Conservation (phyloP, 352 stramenopile species). For the Globisporangium nunn region DNA sequence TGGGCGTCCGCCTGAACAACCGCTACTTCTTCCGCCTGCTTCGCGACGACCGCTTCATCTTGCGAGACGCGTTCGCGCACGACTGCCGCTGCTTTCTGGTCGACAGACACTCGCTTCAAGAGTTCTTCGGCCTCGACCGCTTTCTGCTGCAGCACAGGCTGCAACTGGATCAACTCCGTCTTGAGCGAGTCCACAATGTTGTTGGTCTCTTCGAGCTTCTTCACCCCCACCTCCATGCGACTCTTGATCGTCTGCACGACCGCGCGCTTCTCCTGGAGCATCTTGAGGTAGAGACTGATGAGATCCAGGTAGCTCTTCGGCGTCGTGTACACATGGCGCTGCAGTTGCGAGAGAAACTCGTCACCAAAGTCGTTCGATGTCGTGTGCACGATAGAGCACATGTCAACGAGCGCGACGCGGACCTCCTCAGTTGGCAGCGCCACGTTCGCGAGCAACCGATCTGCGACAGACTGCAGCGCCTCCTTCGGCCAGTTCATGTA, state of each 20-base stretch:
- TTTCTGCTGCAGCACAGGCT: constrained; percentile 89
- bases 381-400: constrained; percentile 92
- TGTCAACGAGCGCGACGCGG: constrained; percentile 71
- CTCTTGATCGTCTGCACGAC: constrained; percentile 80
- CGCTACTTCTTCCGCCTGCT: constrained; percentile 88
- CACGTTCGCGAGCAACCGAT: constrained; percentile 80
- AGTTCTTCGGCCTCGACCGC: constrained; percentile 88
- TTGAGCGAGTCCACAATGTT: constrained; percentile 91
- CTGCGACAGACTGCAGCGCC: constrained; percentile 88
- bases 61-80: constrained; percentile 83
- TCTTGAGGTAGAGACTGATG: constrained; percentile 91
- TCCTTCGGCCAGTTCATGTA: constrained; percentile 93
- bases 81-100: constrained; percentile 88
- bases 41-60: constrained; percentile 88
- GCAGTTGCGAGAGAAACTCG: constrained; percentile 85
- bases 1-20: constrained; percentile 90
- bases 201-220: constrained; percentile 94
- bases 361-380: constrained; percentile 86
- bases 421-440: constrained; percentile 71
- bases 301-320: constrained; percentile 95
- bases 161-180: constrained; percentile 87
- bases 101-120: constrained; percentile 88
- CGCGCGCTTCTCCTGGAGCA: constrained; percentile 85
- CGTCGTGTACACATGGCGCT: constrained; percentile 93
- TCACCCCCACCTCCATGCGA: constrained; percentile 89